Percentiles rank a stretch among this genome's conserved stretches.
Evolutionary conservation across 148 eudicot species (phyloP).

Genomic region (Rhododendron ovatum): DNA sequence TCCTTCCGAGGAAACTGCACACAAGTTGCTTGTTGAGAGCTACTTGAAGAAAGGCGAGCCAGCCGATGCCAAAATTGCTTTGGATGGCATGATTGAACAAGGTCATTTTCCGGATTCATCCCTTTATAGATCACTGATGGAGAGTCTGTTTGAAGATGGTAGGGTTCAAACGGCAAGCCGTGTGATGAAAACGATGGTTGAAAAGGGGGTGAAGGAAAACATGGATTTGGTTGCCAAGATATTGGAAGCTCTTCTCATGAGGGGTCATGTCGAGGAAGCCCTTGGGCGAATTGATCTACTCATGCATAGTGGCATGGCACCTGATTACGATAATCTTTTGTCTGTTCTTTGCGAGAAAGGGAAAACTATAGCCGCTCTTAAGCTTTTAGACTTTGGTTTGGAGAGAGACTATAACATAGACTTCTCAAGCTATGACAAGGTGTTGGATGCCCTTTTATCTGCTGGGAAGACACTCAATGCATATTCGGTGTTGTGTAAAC

Average conservation of each 20-base stretch:
- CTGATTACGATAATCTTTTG: conserved; percentile 56
- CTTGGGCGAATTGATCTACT: conserved; percentile 78
- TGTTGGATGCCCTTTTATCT: conserved; percentile 69
- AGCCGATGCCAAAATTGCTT: conserved; percentile 78
- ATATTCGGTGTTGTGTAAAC: conserved; percentile 81
- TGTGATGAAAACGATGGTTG: conserved; percentile 84
- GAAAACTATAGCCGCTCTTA: conserved; percentile 78
- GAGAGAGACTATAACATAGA: conserved; percentile 70
- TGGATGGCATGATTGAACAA: conserved; percentile 82
- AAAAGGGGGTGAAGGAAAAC: conserved; percentile 80
- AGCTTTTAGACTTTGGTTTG: conserved; percentile 72
- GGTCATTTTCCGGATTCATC: conserved; percentile 76
- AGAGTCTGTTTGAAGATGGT: conserved; percentile 77
- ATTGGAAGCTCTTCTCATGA: conserved; percentile 69
- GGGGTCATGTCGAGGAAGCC: conserved; percentile 98
- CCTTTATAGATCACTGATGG: conserved; percentile 67
- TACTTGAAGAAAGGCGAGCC: conserved; percentile 78
- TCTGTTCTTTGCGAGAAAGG: conserved; percentile 69
- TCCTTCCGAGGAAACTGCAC: conserved; percentile 45
- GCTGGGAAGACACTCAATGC: conserved; percentile 95
- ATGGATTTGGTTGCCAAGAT: conserved; percentile 73
- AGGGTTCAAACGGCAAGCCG: conserved; percentile 94
- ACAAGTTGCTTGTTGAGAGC: conserved; percentile 51
- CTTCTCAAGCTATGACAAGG: conserved; percentile 67
- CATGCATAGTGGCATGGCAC: conserved; percentile 60